phyloP scores from a whole-genome alignment of 2,329 filamentous ascomycete species.

The Allantophomopsis cytisporea region DNA sequence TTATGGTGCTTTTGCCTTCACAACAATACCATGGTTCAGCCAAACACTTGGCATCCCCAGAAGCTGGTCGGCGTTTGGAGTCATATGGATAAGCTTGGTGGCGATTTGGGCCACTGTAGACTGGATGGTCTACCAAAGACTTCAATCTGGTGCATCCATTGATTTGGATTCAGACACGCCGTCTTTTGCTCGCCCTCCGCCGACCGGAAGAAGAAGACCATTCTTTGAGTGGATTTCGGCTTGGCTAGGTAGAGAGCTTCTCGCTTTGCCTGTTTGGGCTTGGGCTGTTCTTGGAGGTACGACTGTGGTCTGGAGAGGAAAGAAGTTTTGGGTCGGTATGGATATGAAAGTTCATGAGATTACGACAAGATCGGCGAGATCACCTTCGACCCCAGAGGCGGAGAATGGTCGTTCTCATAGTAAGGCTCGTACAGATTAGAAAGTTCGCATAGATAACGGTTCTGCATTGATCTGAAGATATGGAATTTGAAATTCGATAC shows the following conservation, averaged over 20 bases:
- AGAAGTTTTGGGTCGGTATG: constrained; percentile 65
- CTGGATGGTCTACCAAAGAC: constrained; percentile 54
- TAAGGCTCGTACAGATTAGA: no score
- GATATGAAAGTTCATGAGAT: constrained; percentile 67
- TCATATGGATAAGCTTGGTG: constrained; percentile 55
- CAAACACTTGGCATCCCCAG: constrained; percentile 35
- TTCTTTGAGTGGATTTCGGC: constrained; percentile 64
- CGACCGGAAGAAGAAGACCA: constrained; percentile 31
- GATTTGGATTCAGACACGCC: constrained; percentile 63
- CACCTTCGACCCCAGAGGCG: no score
- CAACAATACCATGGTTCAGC: constrained; percentile 54
- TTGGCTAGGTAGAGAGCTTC: constrained; percentile 72
- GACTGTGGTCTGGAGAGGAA: constrained; percentile 78
- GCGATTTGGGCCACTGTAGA: constrained; percentile 63
- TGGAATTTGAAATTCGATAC: no score
- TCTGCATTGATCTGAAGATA: no score
- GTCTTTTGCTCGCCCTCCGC: constrained; percentile 56
- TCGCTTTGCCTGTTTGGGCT: constrained; percentile 81
- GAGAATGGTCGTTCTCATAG: no score
- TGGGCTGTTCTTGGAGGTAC: constrained; percentile 84
- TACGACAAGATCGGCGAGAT: constrained; percentile 1
- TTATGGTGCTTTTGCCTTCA: constrained; percentile 68
- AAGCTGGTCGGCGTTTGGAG: constrained; percentile 53
- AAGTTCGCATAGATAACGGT: no score
- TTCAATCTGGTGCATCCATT: constrained; percentile 63